Conservation (phyloP, 257 asterid species). For the Penstemon eatonii region DNA sequence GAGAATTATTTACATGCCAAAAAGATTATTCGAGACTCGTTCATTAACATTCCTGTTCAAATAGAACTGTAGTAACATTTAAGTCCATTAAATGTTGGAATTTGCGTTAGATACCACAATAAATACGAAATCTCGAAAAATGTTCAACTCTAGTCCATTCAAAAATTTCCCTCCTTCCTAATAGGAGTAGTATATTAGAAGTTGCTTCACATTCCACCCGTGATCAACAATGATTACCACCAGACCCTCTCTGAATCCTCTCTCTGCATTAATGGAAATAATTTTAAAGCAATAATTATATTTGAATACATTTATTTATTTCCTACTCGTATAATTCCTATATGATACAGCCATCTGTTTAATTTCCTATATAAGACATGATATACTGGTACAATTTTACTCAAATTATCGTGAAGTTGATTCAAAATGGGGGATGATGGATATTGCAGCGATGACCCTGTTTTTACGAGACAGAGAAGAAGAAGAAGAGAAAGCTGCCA, state of each 20-base stretch:
- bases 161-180: slow-evolving; percentile 33
- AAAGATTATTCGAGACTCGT: too few relatives aligned
- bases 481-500: slow-evolving; percentile 39
- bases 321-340: too few relatives aligned
- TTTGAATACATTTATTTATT: slow-evolving; percentile 1
- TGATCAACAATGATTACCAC: slow-evolving; percentile 34
- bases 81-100: slow-evolving; percentile 18
- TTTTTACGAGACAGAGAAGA: slow-evolving; percentile 18
- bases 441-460: slow-evolving; percentile 28
- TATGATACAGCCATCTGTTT: not conserved
- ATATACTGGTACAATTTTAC: not conserved
- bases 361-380: slow-evolving; percentile 28
- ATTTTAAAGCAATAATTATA: slow-evolving; percentile 7
- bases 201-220: slow-evolving; percentile 36
- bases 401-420: slow-evolving; percentile 15
- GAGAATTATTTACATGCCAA: too few relatives aligned
- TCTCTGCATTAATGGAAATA: slow-evolving; percentile 36
- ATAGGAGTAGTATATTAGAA: slow-evolving; percentile 26
- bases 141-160: not conserved
- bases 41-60: too few relatives aligned
- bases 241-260: slow-evolving; percentile 38
- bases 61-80: not conserved
- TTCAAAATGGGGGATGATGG: slow-evolving; percentile 33
- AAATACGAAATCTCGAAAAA: slow-evolving; percentile 28
- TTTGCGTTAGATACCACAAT: slow-evolving; percentile 30